Evolutionary conservation across 2,329 filamentous ascomycete genomes (phyloP), one percentile per base, ranked within the genome.

Genomic region (Penicillium sp.): DNA sequence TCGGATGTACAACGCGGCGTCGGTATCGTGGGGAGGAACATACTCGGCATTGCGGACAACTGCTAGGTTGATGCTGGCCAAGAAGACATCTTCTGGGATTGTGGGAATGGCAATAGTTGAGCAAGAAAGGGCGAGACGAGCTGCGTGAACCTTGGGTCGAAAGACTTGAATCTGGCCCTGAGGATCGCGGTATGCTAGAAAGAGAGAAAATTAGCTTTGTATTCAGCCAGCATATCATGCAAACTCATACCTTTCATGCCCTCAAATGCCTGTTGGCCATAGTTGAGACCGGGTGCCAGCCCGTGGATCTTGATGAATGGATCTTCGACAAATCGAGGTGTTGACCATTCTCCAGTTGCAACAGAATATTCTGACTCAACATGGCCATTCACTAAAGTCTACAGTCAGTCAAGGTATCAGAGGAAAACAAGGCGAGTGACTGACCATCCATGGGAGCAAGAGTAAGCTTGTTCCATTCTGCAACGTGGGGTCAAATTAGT

Each of bases 1-100:
- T 1, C 72, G 66, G 49, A 74, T 67, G 58, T 75, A 75, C 34
- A 74, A 60, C 13, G 65, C 57, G n/a, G 68, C 68, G 7, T 60
- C 60, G 5, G 57, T 63, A 22, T 57, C 57, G 40, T 69, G 62
- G 8, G 43, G 43, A n/a, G 29, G 43, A 7, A 46, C 29, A 46
- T 45, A 46, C 18, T 46, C 29, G 10, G 18, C 43, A 9, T 46
- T 46, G 10, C 43, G 43, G 27, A 21, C 29, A 7, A 32, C 43
- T 16, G 29, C 43, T 16, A 45, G 43, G n/a, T 45, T 45, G n/a
- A 45, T 45, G n/a, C 29, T 34, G 16, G n/a, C 13, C 4, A 70
- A 47, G 52, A 74, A 73, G 34, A 62, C 58, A 5, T 63, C 63
- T 42, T 62, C 57, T 7, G 71, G 67, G n/a, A 71, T 50, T 1